Conservation (phyloP, 1,284 basidiomycete species). For the Wolfiporia cocos region DNA sequence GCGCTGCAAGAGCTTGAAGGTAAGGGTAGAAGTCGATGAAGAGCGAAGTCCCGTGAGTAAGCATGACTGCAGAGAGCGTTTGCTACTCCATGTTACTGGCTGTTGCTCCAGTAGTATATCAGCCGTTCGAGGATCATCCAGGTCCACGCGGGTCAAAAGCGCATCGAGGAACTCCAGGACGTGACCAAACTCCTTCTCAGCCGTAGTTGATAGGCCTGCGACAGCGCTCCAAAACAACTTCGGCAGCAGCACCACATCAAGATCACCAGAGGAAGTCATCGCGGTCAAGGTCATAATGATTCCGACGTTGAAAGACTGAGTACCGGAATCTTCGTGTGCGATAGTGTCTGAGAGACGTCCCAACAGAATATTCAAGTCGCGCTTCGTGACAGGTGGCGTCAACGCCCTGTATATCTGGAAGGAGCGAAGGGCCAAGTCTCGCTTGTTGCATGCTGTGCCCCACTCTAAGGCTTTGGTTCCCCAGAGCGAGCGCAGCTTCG, state of each 20-base stretch:
- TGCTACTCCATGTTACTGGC: conserved; percentile 72
- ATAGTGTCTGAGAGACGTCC: conserved; percentile 85
- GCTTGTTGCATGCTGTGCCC: conserved; percentile 85
- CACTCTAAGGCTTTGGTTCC: conserved; percentile 78
- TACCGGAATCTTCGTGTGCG: conserved; percentile 68
- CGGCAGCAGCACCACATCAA: conserved; percentile 61
- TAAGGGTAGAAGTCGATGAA: conserved; percentile 59
- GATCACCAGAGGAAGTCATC: conserved; percentile 53
- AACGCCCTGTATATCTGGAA: conserved; percentile 88
- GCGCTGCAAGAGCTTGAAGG: conserved; percentile 66
- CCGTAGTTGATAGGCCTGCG: conserved; percentile 79
- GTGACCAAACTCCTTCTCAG: conserved; percentile 77
- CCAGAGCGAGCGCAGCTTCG: conserved; percentile 70
- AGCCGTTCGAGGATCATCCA: conserved; percentile 60
- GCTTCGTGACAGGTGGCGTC: conserved; percentile 65
- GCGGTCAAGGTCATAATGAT: conserved; percentile 76
- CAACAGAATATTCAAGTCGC: conserved; percentile 76
- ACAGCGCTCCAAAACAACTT: conserved; percentile 87
- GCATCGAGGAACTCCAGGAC: conserved; percentile 64
- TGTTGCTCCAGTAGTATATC: conserved; percentile 62
- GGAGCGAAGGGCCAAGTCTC: conserved; percentile 84
- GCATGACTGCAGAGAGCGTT: conserved; percentile 66
- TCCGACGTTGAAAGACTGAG: conserved; percentile 82
- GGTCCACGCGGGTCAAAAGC: conserved; percentile 69
- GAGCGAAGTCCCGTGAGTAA: conserved; percentile 82